Conservation (phyloP, 306 rosid genomes). For the Argentina anserina region DNA sequence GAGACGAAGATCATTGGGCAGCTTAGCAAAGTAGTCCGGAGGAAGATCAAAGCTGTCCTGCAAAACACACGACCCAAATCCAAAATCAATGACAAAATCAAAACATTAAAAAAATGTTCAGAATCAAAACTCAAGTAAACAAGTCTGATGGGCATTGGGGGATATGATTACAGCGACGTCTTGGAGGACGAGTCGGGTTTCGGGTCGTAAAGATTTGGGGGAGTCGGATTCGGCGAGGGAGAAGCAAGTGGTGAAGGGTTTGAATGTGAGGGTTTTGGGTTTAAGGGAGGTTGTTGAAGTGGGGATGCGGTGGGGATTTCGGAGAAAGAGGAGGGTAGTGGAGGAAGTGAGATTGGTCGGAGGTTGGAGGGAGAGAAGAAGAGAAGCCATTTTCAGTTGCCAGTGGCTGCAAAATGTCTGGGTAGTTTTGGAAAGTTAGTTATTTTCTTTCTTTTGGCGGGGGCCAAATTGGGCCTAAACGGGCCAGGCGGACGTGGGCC, state of each 20-base stretch:
- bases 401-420: constrained; percentile 25
- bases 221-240: constrained; percentile 77
- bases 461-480: too few relatives aligned
- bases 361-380: constrained; percentile 39
- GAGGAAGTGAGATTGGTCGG: constrained; percentile 32
- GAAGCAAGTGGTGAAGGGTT: constrained; percentile 37
- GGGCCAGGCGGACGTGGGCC: too few relatives aligned
- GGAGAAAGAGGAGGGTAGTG: constrained; percentile 29
- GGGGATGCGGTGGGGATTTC: constrained; percentile 25
- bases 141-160: not conserved
- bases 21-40: constrained; percentile 62
- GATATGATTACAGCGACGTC: constrained; percentile 49
- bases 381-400: constrained; percentile 19
- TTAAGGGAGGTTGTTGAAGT: constrained; percentile 35
- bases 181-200: constrained; percentile 55
- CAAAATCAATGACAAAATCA: not conserved
- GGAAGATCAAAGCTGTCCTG: constrained; percentile 88
- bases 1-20: constrained; percentile 82
- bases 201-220: constrained; percentile 51
- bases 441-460: too few relatives aligned
- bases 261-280: constrained; percentile 21
- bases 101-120: not conserved
- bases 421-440: too few relatives aligned
- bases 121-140: not conserved
- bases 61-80: constrained; percentile 1